Base-by-base conservation (phyloP, 768 basidiomycete genomes). In the Amanita brunnescens region DNA sequence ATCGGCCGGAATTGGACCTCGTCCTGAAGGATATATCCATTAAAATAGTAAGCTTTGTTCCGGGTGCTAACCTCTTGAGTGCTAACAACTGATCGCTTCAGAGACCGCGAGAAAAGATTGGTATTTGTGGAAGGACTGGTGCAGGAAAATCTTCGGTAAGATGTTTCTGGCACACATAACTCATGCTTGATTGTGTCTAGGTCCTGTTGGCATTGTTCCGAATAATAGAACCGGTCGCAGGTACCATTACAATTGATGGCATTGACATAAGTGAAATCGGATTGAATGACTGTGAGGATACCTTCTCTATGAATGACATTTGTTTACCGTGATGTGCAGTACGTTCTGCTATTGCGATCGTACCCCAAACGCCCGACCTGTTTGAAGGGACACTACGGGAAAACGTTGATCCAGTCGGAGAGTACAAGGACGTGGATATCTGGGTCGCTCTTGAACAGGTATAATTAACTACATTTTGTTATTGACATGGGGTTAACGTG, bases 361-460 rank as follows among this genome's bases (percentile, higher is more conserved):
- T 93, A 13, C 91, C 91, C 2, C 91, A 94, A 64, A 82, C 70
- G 55, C 79, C 81, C 2, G 83, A 84, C 60, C 59, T 85, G 20
- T 85, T 84, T 55, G 81, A 83, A 60, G 86, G 86, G 3, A 83
- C 83, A 0, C 65, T 91, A 12, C 78, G 91, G 49, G 83, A 91
- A 57, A 96, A 96, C 60, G 85, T 96, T 51, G 94, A 96, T 64
- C 94, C 93, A 7, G 76, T 87, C 14, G 85, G 85, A 1, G 70
- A 75, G 52, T 69, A 88, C 54, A 70, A 75, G 14, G 94, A 98
- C 64, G 76, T 68, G 1, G 85, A 90, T 54, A 89, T 98, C 21
- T 98, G 95, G 95, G 68, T 68, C 12, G 90, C 94, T 8, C 73
- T 97, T 29, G 78, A 81, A 55, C 86, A 93, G 64, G 76, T 73